Base-by-base conservation (phyloP, 208 protist species). In the Crithidia thermophila region DNA sequence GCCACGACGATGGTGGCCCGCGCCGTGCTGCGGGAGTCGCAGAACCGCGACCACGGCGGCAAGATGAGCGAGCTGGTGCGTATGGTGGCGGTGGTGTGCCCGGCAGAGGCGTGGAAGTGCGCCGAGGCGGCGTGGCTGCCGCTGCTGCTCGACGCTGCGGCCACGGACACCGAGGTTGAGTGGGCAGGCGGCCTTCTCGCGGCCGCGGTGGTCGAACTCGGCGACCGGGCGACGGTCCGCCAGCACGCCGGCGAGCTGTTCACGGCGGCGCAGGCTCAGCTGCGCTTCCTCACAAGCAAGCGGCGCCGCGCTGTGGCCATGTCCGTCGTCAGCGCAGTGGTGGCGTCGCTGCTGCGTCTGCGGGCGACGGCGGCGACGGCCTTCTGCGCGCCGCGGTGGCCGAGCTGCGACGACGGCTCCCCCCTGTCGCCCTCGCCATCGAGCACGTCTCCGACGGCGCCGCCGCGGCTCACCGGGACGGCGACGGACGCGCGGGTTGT, bases 111-210 rank as follows among this genome's bases (percentile, higher is more conserved):
- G 45, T 75, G 85, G 69, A 25, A 11, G 21, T 84, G 67, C 45
- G 81, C 81, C 14, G 31, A 77, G 20, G 46, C 28, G n/a, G 28
- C 42, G 49, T 65, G 82, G 53, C 55, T 85, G 27, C 81, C 77
- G 21, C 69, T 77, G 45, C 39, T 92, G 40, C 59, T 30, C 36
- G 50, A 75, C 21, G 30, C 37, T 30, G 28, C 45, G 11, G 64
- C 62, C 4, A 39, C 57, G 23, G 75, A 80, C 16, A 63, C 13
- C 11, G 82, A 79, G 10, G 50, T 84, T 25, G n/a, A 63, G 45
- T 82, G 81, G 79, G 82, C 77, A 33, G 58, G 56, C 23, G 30
- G 62, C 20, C 45, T 87, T 23, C 81, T 91, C 20, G 72, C 67
- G 8, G 81, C 74, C 8, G 83, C 72, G 25, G 45, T 89, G 30